Percentiles rank a stretch among this genome's conserved stretches.
These are phyloP conservation scores for Penicillium cinerascens DNA, from an alignment of 495 filamentous ascomycete species.

Conservation along the genomic window DNA sequence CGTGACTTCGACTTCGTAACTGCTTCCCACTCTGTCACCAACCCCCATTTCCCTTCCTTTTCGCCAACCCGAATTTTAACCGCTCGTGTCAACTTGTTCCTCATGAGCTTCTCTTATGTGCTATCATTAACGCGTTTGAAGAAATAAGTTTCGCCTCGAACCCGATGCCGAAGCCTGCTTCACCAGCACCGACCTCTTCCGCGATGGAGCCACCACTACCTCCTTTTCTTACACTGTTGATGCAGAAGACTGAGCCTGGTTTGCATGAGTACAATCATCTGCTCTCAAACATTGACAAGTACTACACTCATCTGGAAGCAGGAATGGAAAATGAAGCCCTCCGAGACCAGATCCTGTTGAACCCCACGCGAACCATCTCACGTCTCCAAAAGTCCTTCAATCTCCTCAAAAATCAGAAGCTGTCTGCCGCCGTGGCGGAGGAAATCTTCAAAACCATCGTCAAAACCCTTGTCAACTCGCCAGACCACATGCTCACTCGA, in stretches of 20 bases:
- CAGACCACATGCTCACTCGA: neutral
- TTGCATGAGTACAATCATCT: slow-evolving; percentile 10
- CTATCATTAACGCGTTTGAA: neutral
- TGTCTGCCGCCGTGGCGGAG: slow-evolving; percentile 4
- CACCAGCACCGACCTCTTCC: neutral
- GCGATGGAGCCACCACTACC: neutral
- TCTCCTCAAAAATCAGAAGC: slow-evolving; percentile 1
- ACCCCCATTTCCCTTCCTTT: neutral
- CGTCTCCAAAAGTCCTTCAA: slow-evolving; percentile 9
- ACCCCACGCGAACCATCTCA: neutral
- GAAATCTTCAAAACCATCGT: slow-evolving; percentile 8
- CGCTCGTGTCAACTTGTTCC: neutral
- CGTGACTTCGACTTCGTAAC: neutral
- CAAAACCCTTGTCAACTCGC: neutral
- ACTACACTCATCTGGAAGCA: slow-evolving; percentile 1
- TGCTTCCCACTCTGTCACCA: neutral
- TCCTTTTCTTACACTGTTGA: neutral
- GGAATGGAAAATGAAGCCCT: slow-evolving; percentile 3
- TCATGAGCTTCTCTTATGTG: neutral
- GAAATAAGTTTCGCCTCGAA: neutral
- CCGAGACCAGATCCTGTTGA: slow-evolving; percentile 6
- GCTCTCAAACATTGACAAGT: slow-evolving; percentile 1
- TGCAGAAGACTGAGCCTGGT: slow-evolving; percentile 5
- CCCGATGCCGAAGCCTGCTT: neutral
- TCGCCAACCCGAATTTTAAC: no score